Evolutionary conservation across 306 rosid species (phyloP).

Genomic region (Mimosa pudica): DNA sequence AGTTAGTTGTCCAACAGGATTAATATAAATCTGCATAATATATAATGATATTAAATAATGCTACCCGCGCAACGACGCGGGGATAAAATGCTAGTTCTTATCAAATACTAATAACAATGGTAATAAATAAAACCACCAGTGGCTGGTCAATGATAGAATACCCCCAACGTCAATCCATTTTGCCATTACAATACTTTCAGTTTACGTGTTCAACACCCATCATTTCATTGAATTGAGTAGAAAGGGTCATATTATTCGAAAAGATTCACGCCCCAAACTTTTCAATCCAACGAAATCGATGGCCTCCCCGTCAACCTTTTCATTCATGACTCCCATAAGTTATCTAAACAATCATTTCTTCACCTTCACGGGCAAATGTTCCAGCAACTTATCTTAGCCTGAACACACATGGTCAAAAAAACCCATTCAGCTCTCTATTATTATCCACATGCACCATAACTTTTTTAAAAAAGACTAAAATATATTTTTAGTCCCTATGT

Average conservation of each 20-base stretch:
- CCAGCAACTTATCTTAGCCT: conserved; percentile 17
- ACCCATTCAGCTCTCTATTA: conserved; percentile 1
- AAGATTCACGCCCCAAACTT: background rate
- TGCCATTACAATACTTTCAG: background rate
- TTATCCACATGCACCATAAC: background rate
- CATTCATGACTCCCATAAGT: background rate
- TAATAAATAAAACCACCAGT: background rate
- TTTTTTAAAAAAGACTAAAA: too few relatives aligned
- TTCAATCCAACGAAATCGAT: background rate
- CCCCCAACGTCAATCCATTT: background rate
- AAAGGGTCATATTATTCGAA: background rate
- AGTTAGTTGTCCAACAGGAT: too few relatives aligned
- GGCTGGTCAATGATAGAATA: background rate
- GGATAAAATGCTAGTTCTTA: too few relatives aligned
- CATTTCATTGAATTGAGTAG: background rate
- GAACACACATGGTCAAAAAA: background rate
- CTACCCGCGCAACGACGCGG: too few relatives aligned
- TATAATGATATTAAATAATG: too few relatives aligned
- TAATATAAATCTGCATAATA: too few relatives aligned
- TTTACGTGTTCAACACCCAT: background rate
- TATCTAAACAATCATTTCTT: background rate
- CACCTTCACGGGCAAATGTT: background rate
- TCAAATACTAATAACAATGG: background rate
- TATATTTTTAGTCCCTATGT: too few relatives aligned
- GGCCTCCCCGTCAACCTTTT: background rate